Evolutionary conservation across 257 asterid genomes (phyloP).

Genomic region (Thymus quinquecostatus): DNA sequence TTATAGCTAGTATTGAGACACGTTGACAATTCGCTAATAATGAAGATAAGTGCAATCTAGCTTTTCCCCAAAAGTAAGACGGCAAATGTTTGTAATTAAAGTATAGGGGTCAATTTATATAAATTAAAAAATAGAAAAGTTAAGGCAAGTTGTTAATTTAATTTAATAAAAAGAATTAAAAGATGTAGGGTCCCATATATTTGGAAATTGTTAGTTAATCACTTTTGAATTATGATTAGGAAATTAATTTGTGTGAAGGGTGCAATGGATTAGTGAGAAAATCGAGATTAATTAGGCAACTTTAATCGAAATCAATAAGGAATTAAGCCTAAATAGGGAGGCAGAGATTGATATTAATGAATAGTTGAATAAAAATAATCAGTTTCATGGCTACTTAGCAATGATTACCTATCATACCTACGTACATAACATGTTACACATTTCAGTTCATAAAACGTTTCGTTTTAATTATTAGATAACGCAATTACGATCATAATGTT

Average conservation of each 20-base stretch:
- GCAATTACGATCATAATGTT: no score
- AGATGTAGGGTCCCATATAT: neutral
- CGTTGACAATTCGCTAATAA: conserved; percentile 31
- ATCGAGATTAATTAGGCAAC: conserved; percentile 25
- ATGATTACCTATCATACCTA: conserved; percentile 23
- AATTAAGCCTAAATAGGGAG: conserved; percentile 25
- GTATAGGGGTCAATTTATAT: conserved; percentile 9
- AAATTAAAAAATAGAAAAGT: conserved; percentile 10
- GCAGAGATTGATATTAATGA: conserved; percentile 28
- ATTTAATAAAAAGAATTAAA: neutral
- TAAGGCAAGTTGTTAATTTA: conserved; percentile 17
- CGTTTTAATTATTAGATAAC: no score
- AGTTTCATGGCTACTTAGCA: conserved; percentile 10
- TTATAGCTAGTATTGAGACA: conserved; percentile 5
- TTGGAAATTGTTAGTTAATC: conserved; percentile 29
- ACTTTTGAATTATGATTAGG: neutral
- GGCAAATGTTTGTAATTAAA: conserved; percentile 14
- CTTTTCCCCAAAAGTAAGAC: conserved; percentile 20
- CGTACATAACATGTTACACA: neutral
- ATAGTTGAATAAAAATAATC: neutral
- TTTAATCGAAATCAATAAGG: conserved; percentile 26
- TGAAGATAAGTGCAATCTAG: conserved; percentile 21
- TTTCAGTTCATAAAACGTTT: no score
- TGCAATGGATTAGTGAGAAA: conserved; percentile 28
- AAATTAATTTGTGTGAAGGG: conserved; percentile 30